phyloP scores from a whole-genome alignment of 345 rosid species.

The Pugionium cornutum region DNA sequence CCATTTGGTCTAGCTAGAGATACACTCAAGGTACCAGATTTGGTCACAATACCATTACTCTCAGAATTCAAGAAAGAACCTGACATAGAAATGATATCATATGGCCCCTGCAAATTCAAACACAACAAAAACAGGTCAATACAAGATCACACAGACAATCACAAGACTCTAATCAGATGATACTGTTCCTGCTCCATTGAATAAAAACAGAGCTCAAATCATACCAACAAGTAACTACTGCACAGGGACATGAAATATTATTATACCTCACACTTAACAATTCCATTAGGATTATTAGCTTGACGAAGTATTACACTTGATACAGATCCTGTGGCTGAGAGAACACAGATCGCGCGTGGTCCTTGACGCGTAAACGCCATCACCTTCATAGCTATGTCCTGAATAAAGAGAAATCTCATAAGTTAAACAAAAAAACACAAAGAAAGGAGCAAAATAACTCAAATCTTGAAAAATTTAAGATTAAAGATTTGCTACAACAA shows the following conservation, averaged over 20 bases:
- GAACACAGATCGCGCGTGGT: conserved; percentile 86
- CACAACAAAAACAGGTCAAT: conserved; percentile 5
- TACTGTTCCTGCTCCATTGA: not conserved
- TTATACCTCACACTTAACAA: conserved; percentile 77
- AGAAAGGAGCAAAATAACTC: not conserved
- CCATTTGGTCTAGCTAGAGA: conserved; percentile 90
- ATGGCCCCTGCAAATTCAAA: conserved; percentile 68
- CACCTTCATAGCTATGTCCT: conserved; percentile 85
- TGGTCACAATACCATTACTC: conserved; percentile 65
- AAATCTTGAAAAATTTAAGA: not conserved
- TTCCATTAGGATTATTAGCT: conserved; percentile 56
- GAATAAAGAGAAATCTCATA: conserved; percentile 28
- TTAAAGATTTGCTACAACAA: conserved; percentile 15
- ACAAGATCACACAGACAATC: not conserved
- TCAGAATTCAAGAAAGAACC: conserved; percentile 85
- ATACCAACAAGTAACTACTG: not conserved
- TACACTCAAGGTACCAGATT: conserved; percentile 75
- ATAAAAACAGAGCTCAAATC: conserved; percentile 1
- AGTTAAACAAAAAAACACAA: conserved; percentile 1
- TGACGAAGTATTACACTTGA: conserved; percentile 80
- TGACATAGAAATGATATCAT: conserved; percentile 78
- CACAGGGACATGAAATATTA: not conserved
- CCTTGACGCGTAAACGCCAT: conserved; percentile 83
- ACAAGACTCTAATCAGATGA: not conserved
- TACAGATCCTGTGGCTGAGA: conserved; percentile 91